Evolutionary conservation across 2,329 filamentous ascomycete species (phyloP).

Genomic region (Pseudogymnoascus sp.): DNA sequence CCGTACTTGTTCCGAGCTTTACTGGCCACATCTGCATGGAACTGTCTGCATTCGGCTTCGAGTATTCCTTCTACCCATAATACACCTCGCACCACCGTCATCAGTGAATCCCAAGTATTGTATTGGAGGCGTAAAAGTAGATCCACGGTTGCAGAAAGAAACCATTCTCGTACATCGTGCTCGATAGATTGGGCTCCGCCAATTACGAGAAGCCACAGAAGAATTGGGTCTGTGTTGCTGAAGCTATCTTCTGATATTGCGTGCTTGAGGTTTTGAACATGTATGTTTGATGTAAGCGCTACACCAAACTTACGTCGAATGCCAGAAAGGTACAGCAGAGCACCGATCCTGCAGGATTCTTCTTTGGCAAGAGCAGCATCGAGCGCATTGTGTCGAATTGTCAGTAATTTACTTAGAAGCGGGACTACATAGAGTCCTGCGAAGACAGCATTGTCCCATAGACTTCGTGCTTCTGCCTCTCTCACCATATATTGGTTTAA

Average conservation of each 20-base stretch:
- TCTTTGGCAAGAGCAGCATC: not conserved
- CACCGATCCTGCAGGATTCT: slow-evolving; percentile 5
- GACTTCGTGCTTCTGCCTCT: not conserved
- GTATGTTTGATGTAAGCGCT: not conserved
- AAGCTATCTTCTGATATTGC: not conserved
- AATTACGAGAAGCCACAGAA: slow-evolving; percentile 12
- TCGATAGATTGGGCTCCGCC: slow-evolving; percentile 5
- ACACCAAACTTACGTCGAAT: slow-evolving; percentile 12
- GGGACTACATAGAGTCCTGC: slow-evolving; percentile 13
- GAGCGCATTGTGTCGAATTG: not conserved
- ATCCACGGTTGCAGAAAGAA: not conserved
- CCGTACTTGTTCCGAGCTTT: not conserved
- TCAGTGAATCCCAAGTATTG: slow-evolving; percentile 8
- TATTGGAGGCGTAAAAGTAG: not conserved
- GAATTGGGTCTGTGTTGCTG: not conserved
- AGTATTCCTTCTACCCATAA: slow-evolving; percentile 14
- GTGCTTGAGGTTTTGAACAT: slow-evolving; percentile 11
- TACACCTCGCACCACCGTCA: not conserved
- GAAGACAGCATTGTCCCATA: slow-evolving; percentile 14
- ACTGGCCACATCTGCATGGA: not conserved
- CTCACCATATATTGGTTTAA: slow-evolving; percentile 11
- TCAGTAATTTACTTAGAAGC: slow-evolving; percentile 11
- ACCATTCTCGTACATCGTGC: slow-evolving; percentile 9
- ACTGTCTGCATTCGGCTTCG: not conserved
- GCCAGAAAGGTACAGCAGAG: slow-evolving; percentile 11